Percentiles rank a stretch among this genome's conserved stretches.
These are phyloP conservation scores for Quercus alba DNA, from an alignment of 306 rosid genomes.

Conservation along the genomic window DNA sequence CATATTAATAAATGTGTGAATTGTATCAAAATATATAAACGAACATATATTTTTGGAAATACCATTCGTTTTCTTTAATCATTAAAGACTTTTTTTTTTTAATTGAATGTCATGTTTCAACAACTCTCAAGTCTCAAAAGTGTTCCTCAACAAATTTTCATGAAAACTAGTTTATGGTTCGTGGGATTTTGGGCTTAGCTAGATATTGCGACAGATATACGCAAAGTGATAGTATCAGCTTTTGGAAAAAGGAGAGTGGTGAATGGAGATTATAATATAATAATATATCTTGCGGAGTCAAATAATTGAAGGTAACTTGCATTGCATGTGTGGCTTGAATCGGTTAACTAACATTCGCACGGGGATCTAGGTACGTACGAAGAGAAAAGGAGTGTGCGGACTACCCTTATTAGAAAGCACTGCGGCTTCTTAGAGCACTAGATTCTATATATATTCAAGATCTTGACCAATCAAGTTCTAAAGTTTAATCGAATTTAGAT, in stretches of 20 bases:
- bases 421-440: no score
- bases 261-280: not conserved
- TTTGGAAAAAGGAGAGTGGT: not conserved
- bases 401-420: no score
- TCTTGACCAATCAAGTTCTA: no score
- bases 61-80: no score
- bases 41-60: no score
- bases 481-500: no score
- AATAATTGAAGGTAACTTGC: not conserved
- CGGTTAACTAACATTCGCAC: not conserved
- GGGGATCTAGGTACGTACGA: not conserved
- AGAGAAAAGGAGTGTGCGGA: not conserved
- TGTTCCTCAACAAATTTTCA: not conserved
- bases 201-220: conserved; percentile 36
- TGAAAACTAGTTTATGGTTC: not conserved
- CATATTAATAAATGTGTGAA: no score
- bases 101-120: not conserved
- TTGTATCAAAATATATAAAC: no score
- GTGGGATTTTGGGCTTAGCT: conserved; percentile 16
- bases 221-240: conserved; percentile 23
- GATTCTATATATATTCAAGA: no score
- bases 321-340: not conserved
- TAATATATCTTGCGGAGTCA: not conserved
- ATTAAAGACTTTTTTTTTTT: no score
- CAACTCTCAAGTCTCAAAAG: no score